phyloP scores from a whole-genome alignment of 73 alveolate genomes.

The Effrenium voratum region DNA sequence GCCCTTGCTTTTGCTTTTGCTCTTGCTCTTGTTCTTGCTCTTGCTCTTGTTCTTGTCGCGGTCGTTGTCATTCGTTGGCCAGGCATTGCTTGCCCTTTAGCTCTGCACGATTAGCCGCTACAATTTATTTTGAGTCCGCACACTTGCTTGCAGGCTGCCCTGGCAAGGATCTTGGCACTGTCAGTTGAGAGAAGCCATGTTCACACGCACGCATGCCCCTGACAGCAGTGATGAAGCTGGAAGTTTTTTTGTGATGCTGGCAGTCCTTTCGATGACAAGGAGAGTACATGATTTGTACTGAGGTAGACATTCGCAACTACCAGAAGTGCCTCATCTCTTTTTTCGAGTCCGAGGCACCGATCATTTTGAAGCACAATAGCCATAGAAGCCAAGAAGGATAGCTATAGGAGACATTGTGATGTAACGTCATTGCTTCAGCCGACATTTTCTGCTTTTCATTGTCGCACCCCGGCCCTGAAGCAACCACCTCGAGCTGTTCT shows the following conservation, averaged over 20 bases:
- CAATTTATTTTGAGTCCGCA: too few relatives aligned
- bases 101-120: not conserved
- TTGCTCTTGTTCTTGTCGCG: too few relatives aligned
- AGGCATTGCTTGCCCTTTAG: not conserved
- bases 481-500: slow-evolving; percentile 92
- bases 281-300: not conserved
- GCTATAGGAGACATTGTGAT: not conserved
- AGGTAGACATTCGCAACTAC: slow-evolving; percentile 84
- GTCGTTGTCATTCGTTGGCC: not conserved
- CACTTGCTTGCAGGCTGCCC: not conserved
- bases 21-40: too few relatives aligned
- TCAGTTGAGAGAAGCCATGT: too few relatives aligned
- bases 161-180: not conserved
- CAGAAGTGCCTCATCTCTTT: slow-evolving; percentile 86
- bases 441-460: too few relatives aligned
- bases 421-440: too few relatives aligned
- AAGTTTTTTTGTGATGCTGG: not conserved
- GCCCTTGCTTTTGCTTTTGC: too few relatives aligned
- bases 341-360: slow-evolving; percentile 59
- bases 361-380: not conserved
- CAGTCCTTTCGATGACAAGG: not conserved
- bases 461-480: slow-evolving; percentile 8
- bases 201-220: too few relatives aligned
- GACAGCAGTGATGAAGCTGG: too few relatives aligned
- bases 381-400: not conserved